Percentiles rank a stretch among this genome's conserved stretches.
Conservation (phyloP, 495 filamentous ascomycete genomes). For the Annulohypoxylon bovei region DNA sequence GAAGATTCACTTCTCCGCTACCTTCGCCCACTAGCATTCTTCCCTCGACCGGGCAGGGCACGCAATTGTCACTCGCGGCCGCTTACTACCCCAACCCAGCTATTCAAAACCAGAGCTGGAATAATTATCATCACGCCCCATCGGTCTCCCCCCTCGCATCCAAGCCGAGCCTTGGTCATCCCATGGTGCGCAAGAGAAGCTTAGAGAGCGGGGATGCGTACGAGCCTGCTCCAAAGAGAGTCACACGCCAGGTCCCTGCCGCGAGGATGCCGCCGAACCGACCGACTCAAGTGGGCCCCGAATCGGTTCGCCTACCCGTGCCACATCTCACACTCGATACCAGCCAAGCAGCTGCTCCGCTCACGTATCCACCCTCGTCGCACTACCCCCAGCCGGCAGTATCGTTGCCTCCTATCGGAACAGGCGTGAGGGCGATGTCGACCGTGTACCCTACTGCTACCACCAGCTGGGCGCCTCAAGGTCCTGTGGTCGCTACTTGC, state of each 20-base stretch:
- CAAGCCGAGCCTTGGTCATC: slow-evolving; percentile 58
- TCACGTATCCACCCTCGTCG: slow-evolving; percentile 27
- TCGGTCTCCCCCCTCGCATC: slow-evolving; percentile 63
- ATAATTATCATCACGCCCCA: slow-evolving; percentile 51
- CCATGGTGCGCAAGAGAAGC: slow-evolving; percentile 71
- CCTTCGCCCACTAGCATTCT: slow-evolving; percentile 58
- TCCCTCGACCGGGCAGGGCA: slow-evolving; percentile 47
- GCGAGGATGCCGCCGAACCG: slow-evolving; percentile 50
- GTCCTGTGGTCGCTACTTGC: slow-evolving; percentile 46
- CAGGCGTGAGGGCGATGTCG: slow-evolving; percentile 61
- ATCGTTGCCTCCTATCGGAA: slow-evolving; percentile 57
- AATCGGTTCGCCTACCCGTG: slow-evolving; percentile 50
- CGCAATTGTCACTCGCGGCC: slow-evolving; percentile 40
- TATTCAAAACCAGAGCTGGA: slow-evolving; percentile 45
- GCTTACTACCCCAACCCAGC: slow-evolving; percentile 47
- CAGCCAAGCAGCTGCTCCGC: slow-evolving; percentile 34
- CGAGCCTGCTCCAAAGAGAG: slow-evolving; percentile 76
- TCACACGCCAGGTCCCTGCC: slow-evolving; percentile 40
- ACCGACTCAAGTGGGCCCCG: slow-evolving; percentile 39
- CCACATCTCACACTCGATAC: slow-evolving; percentile 59
- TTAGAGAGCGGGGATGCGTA: slow-evolving; percentile 66
- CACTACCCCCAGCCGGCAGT: slow-evolving; percentile 52
- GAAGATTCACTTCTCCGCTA: slow-evolving; percentile 52
- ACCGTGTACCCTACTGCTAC: slow-evolving; percentile 54
- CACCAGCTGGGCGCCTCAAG: slow-evolving; percentile 46